phyloP scores from a whole-genome alignment of 1,284 basidiomycete species.

The Irpex lacteus region DNA sequence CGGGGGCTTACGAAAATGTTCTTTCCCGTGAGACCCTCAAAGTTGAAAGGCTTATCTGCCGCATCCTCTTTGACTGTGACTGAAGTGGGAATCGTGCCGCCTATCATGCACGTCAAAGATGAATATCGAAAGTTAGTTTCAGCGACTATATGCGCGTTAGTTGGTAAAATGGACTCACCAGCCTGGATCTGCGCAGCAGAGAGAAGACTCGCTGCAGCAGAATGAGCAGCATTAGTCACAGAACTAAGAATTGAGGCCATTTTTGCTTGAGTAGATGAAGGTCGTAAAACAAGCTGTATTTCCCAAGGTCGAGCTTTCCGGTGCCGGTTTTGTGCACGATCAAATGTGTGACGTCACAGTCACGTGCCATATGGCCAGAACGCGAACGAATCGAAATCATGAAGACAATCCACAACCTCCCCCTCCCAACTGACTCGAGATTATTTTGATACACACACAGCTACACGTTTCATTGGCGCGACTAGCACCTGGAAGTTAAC shows the following conservation, averaged over 20 bases:
- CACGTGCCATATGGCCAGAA: not conserved
- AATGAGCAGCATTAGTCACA: slow-evolving; percentile 52
- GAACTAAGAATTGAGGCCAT: slow-evolving; percentile 49
- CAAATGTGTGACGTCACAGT: not conserved
- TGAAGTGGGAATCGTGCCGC: slow-evolving; percentile 30
- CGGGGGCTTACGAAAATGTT: slow-evolving; percentile 58
- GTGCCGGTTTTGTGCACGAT: not conserved
- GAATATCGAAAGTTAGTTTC: not conserved
- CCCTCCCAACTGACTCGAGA: too few relatives aligned
- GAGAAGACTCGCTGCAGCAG: slow-evolving; percentile 48
- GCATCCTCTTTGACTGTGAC: slow-evolving; percentile 57
- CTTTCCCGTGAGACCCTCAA: slow-evolving; percentile 57
- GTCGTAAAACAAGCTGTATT: not conserved
- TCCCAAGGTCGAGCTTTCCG: not conserved
- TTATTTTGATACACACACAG: too few relatives aligned
- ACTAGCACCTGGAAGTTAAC: too few relatives aligned
- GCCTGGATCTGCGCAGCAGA: slow-evolving; percentile 45
- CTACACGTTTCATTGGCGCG: too few relatives aligned
- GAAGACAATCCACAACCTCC: too few relatives aligned
- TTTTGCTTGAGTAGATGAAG: slow-evolving; percentile 1
- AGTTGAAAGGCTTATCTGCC: slow-evolving; percentile 44
- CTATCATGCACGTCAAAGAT: slow-evolving; percentile 1
- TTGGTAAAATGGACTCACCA: slow-evolving; percentile 27
- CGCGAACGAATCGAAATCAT: not conserved
- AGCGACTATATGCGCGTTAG: not conserved